Base-by-base conservation (phyloP, 2,329 filamentous ascomycete species). In the Xylariaceae sp. region DNA sequence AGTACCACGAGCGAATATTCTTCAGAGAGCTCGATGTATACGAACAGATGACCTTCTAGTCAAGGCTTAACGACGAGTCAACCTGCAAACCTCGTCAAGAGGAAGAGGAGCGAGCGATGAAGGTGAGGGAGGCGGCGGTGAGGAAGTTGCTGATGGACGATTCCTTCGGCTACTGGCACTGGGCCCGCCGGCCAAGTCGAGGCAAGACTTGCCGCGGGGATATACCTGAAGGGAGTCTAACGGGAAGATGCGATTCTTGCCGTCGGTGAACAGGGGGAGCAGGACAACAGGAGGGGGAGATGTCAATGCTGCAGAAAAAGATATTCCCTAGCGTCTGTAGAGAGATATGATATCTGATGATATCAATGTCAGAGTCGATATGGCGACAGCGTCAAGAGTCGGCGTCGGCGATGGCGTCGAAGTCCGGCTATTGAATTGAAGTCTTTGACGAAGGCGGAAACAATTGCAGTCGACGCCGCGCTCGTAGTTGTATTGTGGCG, bases 161-260 rank as follows among this genome's bases (percentile, higher is more conserved):
- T 15, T 49, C 55, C 54, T 56, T 30, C 60, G 65, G 62, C 63
- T 65, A 63, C 59, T 61, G 18, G 55, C 64, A 63, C 59, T 61
- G 18, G 55, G 61, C 65, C 68, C 62, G 62, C 63, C 61, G 49
- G 62, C 52, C 60, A 62, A 61, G 60, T 56, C 60, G 58, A 61
- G 60, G 61, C 50, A 59, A 61, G 64, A 64, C 61, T 57, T 67
- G 65, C 58, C 58, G 62, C 59, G 58, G 58, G 56, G 55, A 52
- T 58, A 55, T 5, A 47, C 8, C 34, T 56, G 39, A 51, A 15
- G 11, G n/a, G 50, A 44, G 37, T 35, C 10, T 34, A 18, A 51
- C n/a, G 52, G 51, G 35, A 35, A 17, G 39, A 35, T 47, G 55
- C 35, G 44, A 53, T 48, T 44, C 17, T 39, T 18, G 37, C 23